These are phyloP conservation scores for Brassica incana DNA, from an alignment of 345 rosid genomes.

Conservation along the genomic window DNA sequence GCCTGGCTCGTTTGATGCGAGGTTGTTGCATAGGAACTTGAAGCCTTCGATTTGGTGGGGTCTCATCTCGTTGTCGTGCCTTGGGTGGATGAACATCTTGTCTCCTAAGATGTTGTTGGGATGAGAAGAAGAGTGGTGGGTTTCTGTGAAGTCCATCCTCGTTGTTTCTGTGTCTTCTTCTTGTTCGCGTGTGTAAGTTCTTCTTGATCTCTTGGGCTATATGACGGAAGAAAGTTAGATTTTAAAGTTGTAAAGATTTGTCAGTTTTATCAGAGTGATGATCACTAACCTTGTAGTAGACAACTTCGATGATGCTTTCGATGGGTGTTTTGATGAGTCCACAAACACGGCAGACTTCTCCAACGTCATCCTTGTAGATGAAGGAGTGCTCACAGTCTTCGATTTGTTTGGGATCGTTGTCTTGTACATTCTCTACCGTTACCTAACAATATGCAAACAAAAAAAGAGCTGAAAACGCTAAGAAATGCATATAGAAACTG, in stretches of 20 bases:
- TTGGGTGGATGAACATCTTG: slow-evolving; percentile 76
- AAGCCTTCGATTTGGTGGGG: slow-evolving; percentile 93
- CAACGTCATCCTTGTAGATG: slow-evolving; percentile 81
- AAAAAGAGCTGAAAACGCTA: neutral
- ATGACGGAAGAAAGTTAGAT: slow-evolving; percentile 6
- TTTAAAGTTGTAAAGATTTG: neutral
- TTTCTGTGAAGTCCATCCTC: slow-evolving; percentile 35
- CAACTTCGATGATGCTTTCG: slow-evolving; percentile 74
- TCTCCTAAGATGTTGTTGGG: slow-evolving; percentile 49
- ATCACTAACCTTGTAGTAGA: slow-evolving; percentile 66
- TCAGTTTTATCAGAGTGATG: neutral
- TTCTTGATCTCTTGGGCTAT: slow-evolving; percentile 61
- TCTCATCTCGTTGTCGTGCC: slow-evolving; percentile 78
- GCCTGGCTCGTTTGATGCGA: slow-evolving; percentile 70
- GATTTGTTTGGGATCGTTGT: slow-evolving; percentile 41
- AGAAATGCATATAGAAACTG: neutral
- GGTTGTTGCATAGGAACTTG: slow-evolving; percentile 67
- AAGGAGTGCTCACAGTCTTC: slow-evolving; percentile 77
- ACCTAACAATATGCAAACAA: slow-evolving; percentile 42
- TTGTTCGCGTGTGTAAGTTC: slow-evolving; percentile 50
- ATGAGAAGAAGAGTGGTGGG: slow-evolving; percentile 37
- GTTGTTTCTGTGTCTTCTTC: slow-evolving; percentile 38
- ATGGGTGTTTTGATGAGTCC: slow-evolving; percentile 75
- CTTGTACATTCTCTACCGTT: slow-evolving; percentile 44
- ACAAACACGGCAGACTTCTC: slow-evolving; percentile 86